Percentiles rank a stretch among this genome's conserved stretches.
These are phyloP conservation scores for Elaphomyces granulatus DNA, from an alignment of 495 filamentous ascomycete species.

Conservation along the genomic window DNA sequence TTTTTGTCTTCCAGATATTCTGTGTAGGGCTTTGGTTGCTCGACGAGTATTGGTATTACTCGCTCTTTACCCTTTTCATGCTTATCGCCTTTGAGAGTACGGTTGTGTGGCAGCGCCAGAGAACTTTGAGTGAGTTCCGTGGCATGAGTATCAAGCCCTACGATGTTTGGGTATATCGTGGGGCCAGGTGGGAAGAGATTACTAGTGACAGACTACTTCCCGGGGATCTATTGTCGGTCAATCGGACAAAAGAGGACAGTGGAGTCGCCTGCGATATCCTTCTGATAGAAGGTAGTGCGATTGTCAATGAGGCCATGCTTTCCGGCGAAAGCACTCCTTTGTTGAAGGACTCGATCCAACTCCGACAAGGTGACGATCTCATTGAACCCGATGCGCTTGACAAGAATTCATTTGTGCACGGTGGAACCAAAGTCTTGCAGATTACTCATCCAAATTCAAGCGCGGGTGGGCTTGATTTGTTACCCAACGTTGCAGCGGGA, in stretches of 20 bases:
- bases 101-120: constrained; percentile 96
- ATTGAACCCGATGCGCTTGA: constrained; percentile 87
- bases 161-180: constrained; percentile 75
- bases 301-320: constrained; percentile 99
- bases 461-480: constrained; percentile 49
- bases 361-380: constrained; percentile 68
- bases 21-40: constrained; percentile 98
- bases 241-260: constrained; percentile 89
- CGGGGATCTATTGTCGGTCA: constrained; percentile 91
- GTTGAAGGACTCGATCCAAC: constrained; percentile 89
- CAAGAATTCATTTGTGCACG: constrained; percentile 92
- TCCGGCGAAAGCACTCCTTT: constrained; percentile 96
- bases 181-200: constrained; percentile 75
- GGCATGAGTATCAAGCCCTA: constrained; percentile 99
- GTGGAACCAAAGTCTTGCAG: constrained; percentile 94
- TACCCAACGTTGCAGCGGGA: constrained; percentile 49
- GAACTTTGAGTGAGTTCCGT: constrained; percentile 92
- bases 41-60: constrained; percentile 99
- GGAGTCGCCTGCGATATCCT: constrained; percentile 97
- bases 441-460: constrained; percentile 67
- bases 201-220: constrained; percentile 89
- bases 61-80: constrained; percentile 97
- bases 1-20: constrained; percentile 99
- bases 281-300: constrained; percentile 83
- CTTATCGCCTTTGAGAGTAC: constrained; percentile 95